A percentile compares a stretch with the other conserved stretches of the same genome.
These are phyloP conservation scores for Syzygium aqueum DNA, from an alignment of 345 rosid genomes.

Conservation along the genomic window DNA sequence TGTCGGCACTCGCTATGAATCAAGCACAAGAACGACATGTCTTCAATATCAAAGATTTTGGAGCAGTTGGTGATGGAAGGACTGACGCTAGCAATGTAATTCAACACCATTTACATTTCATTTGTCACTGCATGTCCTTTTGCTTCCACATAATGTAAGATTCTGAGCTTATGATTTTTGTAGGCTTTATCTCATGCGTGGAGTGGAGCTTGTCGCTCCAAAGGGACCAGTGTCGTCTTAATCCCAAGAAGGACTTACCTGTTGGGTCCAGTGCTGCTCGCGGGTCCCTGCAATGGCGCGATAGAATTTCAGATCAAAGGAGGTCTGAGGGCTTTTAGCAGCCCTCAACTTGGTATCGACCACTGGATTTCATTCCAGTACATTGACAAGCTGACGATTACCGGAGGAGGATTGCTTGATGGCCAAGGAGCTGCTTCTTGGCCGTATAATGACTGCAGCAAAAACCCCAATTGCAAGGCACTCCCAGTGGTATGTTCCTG, in stretches of 20 bases:
- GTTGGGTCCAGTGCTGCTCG: neutral
- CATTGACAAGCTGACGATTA: conserved; percentile 1
- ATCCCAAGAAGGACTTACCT: conserved; percentile 11
- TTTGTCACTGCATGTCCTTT: neutral
- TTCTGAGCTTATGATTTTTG: neutral
- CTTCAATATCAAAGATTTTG: conserved; percentile 3
- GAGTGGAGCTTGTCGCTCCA: conserved; percentile 8
- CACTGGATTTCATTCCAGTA: conserved; percentile 11
- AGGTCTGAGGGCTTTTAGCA: conserved; percentile 1
- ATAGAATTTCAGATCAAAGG: conserved; percentile 1
- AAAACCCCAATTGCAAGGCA: neutral
- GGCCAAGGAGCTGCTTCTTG: conserved; percentile 22
- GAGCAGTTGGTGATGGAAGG: conserved; percentile 9
- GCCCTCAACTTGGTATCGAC: neutral
- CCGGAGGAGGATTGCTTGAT: conserved; percentile 20
- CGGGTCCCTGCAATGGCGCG: conserved; percentile 17
- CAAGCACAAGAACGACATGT: neutral
- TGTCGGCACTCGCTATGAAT: neutral
- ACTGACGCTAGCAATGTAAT: conserved; percentile 8
- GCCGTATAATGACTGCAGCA: conserved; percentile 2
- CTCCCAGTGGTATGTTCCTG: conserved; percentile 12
- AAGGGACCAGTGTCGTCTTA: neutral
- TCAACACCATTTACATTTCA: neutral
- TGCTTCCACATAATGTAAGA: neutral
- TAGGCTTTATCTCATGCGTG: conserved; percentile 10